Base-by-base conservation (phyloP, 495 filamentous ascomycete genomes). In the Xylaria flabelliformis region DNA sequence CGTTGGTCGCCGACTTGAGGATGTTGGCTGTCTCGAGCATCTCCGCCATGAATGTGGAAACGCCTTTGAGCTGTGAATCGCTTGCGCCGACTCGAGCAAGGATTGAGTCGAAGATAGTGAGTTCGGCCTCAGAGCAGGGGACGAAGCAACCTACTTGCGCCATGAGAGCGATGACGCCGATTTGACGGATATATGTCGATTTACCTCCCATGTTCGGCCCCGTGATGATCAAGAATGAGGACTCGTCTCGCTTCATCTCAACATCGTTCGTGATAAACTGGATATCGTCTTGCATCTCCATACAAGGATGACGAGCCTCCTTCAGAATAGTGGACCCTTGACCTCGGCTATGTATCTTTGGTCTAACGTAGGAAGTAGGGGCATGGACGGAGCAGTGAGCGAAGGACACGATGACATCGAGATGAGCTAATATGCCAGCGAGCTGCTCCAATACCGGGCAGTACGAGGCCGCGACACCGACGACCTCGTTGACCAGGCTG, bases 161-260 rank as follows among this genome's bases (percentile, higher is more conserved):
- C 95, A 99, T 97, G 32, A 99, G 88, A 0, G 96, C 97, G 71
- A 99, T 97, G 53, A 97, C 95, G 42, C 96, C 96, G 53, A 98
- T 97, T 79, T 97, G 95, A 12, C 97, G 93, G 80, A 99, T 99
- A 82, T 98, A 99, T 4, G 96, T 98, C 17, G 93, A 97, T 82
- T 99, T 99, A 75, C 96, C 96, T 74, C 96, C 96, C 97, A 98
- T 98, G 82, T 99, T 99, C 34, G 97, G 97, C 5, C 96, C 96
- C 1, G 96, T 99, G 82, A 97, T 98, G 83, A 98, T 97, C 17
- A 98, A 87, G 85, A 99, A 98, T 19, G 94, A 93, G 0, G 93
- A 97, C 51, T 87, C 87, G 64, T 91, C 93, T 15, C 95, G 89
- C n/a, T 88, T 82, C 74, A 99, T 88, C 42, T 87, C 89, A 36